phyloP scores from a whole-genome alignment of 1,284 basidiomycete species.

The Phenoliferia sp. region DNA sequence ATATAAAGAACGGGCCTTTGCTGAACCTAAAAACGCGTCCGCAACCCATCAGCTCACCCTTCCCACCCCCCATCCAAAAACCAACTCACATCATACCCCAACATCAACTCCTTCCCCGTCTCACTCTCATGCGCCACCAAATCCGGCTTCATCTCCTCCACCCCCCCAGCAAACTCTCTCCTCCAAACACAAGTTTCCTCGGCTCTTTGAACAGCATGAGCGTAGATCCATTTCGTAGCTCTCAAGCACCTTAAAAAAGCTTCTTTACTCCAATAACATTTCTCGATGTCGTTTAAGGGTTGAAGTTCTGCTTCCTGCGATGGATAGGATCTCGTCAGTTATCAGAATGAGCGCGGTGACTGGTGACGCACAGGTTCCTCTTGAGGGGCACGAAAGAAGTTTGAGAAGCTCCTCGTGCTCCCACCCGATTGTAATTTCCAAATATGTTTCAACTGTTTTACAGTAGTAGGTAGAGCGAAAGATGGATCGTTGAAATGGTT shows the following conservation, averaged over 20 bases:
- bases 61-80: not conserved
- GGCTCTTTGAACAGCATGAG: constrained; percentile 39
- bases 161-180: constrained; percentile 40
- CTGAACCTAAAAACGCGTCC: not conserved
- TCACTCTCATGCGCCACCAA: constrained; percentile 39
- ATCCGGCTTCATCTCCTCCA: constrained; percentile 39
- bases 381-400: not conserved
- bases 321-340: not conserved
- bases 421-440: constrained; percentile 2
- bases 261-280: constrained; percentile 39
- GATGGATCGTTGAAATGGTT: constrained; percentile 22
- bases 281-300: constrained; percentile 40
- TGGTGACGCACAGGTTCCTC: not conserved
- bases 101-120: constrained; percentile 43
- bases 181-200: constrained; percentile 44
- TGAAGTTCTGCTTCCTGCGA: constrained; percentile 13
- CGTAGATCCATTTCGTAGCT: constrained; percentile 44
- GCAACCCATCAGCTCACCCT: not conserved
- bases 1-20: constrained; percentile 43
- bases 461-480: constrained; percentile 13
- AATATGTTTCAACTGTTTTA: constrained; percentile 1
- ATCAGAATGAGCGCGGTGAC: not conserved
- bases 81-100: constrained; percentile 38
- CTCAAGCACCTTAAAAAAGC: constrained; percentile 42
- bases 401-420: not conserved